Evolutionary conservation across 2,329 filamentous ascomycete genomes (phyloP).

Genomic region (Exserohilum turcica): DNA sequence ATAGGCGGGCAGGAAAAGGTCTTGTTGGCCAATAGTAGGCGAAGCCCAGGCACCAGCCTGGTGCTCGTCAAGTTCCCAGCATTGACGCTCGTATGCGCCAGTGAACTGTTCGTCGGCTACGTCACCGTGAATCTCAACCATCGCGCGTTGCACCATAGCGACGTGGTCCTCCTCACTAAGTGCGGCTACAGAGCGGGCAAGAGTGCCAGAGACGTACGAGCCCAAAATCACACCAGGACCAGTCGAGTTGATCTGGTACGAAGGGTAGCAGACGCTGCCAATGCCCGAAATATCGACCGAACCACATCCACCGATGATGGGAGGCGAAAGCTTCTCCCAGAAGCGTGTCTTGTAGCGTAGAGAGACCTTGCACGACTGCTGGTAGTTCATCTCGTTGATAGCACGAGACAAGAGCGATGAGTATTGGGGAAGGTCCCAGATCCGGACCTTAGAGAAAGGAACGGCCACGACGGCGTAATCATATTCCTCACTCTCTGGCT

Average conservation of each 20-base stretch:
- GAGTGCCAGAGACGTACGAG: conserved; percentile 59
- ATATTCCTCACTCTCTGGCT: conserved; percentile 57
- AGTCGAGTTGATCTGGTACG: conserved; percentile 68
- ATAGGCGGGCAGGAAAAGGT: conserved; percentile 73
- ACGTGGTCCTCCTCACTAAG: conserved; percentile 66
- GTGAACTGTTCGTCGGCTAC: conserved; percentile 67
- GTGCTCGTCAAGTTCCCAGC: conserved; percentile 68
- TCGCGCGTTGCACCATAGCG: conserved; percentile 65
- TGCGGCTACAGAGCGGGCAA: conserved; percentile 54
- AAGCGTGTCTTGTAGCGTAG: conserved; percentile 71
- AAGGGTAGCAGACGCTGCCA: conserved; percentile 68
- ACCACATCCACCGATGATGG: conserved; percentile 69
- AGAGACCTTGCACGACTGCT: conserved; percentile 62
- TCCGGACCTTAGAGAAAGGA: conserved; percentile 67
- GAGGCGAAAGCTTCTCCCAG: conserved; percentile 59
- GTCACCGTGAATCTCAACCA: conserved; percentile 69
- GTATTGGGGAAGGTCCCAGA: conserved; percentile 64
- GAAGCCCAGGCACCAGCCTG: conserved; percentile 67
- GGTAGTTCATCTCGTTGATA: conserved; percentile 57
- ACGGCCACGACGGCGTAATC: conserved; percentile 71
- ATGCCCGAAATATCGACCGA: conserved; percentile 66
- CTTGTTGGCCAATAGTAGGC: conserved; percentile 68
- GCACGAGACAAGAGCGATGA: conserved; percentile 57
- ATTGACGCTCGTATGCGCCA: conserved; percentile 67
- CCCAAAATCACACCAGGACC: conserved; percentile 67